Conservation (phyloP, 371 early-diverging fungal species). For the Umbelopsis sp. region DNA sequence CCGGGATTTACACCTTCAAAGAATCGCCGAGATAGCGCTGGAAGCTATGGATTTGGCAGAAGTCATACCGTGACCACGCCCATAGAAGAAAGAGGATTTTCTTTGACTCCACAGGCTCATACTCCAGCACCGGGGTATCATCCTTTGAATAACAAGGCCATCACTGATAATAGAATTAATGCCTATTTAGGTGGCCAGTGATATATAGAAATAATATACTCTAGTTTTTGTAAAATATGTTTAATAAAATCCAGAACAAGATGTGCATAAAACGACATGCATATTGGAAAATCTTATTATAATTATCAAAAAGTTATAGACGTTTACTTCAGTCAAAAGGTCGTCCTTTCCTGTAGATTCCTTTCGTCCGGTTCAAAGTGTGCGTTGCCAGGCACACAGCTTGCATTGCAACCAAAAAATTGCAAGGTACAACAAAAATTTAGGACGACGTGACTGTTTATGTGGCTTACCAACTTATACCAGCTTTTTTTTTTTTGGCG, state of each 20-base stretch:
- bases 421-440: not conserved
- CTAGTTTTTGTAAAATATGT: not conserved
- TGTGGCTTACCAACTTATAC: not conserved
- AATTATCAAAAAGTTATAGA: too few species aligned
- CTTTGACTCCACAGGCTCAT: slow-evolving; percentile 10
- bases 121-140: slow-evolving; percentile 9
- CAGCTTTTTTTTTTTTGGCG: too few species aligned
- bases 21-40: slow-evolving; percentile 13
- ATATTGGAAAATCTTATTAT: too few species aligned
- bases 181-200: slow-evolving; percentile 5
- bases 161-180: slow-evolving; percentile 7
- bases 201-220: not conserved
- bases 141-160: not conserved
- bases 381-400: too few species aligned
- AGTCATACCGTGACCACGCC: not conserved
- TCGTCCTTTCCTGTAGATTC: too few species aligned
- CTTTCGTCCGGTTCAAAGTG: too few species aligned
- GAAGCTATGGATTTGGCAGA: slow-evolving; percentile 11
- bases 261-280: too few species aligned
- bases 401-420: too few species aligned
- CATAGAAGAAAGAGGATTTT: not conserved
- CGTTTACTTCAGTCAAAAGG: too few species aligned
- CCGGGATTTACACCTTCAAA: not conserved
- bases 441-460: not conserved
- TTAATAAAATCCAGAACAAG: too few species aligned